A percentile compares a stretch with the other conserved stretches of the same genome.
Conservation (phyloP, 2,329 filamentous ascomycete species). For the Thelonectria discophora region DNA sequence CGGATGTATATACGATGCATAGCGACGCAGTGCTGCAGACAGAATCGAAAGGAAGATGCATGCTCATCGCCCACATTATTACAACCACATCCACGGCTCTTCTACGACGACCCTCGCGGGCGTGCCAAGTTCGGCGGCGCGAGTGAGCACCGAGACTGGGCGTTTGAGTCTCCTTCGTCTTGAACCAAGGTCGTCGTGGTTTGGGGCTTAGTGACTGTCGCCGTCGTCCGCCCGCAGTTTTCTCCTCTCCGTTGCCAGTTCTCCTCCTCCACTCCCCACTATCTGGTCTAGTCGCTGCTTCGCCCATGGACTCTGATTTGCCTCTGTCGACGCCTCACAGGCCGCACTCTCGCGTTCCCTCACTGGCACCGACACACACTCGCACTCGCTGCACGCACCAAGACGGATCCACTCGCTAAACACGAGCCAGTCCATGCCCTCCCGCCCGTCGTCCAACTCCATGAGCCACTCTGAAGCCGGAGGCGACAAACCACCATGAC, state of each 20-base stretch:
- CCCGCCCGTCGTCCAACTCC: conserved; percentile 42
- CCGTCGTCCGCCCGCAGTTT: conserved; percentile 20
- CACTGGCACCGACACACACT: conserved; percentile 23
- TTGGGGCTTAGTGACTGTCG: conserved; percentile 13
- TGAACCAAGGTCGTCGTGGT: conserved; percentile 17
- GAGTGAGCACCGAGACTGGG: conserved; percentile 1
- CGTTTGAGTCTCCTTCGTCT: conserved; percentile 9
- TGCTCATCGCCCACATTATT: conserved; percentile 9
- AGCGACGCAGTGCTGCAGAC: conserved; percentile 15
- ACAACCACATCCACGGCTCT: conserved; percentile 12
- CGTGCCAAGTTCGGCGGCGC: conserved; percentile 18
- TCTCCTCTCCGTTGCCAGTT: conserved; percentile 20
- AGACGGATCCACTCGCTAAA: conserved; percentile 39
- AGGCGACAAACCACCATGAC: conserved; percentile 37
- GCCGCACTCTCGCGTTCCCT: conserved; percentile 28
- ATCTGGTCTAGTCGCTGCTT: conserved; percentile 16
- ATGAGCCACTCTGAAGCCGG: conserved; percentile 35
- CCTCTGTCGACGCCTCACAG: conserved; percentile 23
- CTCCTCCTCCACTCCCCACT: conserved; percentile 24
- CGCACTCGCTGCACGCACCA: conserved; percentile 26
- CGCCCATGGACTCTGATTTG: conserved; percentile 27
- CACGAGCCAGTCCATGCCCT: conserved; percentile 43
- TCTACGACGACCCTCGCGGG: conserved; percentile 14
- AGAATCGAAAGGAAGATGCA: conserved; percentile 14
- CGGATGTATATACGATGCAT: background rate